These are phyloP conservation scores for Sporothrix pseudoabietina DNA, from an alignment of 2,329 filamentous ascomycete species.

Conservation along the genomic window DNA sequence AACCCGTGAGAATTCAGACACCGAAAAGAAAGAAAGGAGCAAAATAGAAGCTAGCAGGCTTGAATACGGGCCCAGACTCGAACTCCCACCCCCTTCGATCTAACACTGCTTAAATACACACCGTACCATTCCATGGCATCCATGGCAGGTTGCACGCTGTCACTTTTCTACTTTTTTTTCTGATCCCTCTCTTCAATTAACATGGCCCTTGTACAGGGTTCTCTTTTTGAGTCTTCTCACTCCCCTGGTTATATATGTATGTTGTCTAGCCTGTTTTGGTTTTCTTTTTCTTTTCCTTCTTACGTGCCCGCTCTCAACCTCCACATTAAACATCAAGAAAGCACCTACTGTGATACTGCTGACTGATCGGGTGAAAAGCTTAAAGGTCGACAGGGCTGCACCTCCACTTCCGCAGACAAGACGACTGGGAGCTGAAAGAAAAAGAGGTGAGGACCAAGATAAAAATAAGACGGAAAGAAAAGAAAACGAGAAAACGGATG, in stretches of 20 bases:
- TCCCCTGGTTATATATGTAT: background rate
- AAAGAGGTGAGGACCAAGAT: background rate
- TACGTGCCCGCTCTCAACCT: background rate
- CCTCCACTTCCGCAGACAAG: background rate
- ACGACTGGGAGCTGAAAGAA: background rate
- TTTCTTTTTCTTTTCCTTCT: background rate
- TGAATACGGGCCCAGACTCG: background rate
- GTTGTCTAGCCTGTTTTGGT: constrained; percentile 16
- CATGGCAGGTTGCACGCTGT: background rate
- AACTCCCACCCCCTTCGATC: background rate
- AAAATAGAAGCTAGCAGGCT: background rate
- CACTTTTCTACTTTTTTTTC: background rate
- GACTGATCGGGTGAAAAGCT: background rate
- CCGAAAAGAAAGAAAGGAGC: background rate
- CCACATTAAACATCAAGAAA: background rate
- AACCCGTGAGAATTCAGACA: background rate
- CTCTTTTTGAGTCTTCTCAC: background rate
- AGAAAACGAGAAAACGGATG: background rate
- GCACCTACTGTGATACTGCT: background rate
- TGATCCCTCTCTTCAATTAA: background rate
- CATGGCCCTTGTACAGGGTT: background rate
- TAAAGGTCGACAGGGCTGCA: background rate
- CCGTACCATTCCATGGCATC: background rate
- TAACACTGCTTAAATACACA: background rate
- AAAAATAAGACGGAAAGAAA: constrained; percentile 16